phyloP scores from a whole-genome alignment of 768 basidiomycete species.

The Pholiota conissans region DNA sequence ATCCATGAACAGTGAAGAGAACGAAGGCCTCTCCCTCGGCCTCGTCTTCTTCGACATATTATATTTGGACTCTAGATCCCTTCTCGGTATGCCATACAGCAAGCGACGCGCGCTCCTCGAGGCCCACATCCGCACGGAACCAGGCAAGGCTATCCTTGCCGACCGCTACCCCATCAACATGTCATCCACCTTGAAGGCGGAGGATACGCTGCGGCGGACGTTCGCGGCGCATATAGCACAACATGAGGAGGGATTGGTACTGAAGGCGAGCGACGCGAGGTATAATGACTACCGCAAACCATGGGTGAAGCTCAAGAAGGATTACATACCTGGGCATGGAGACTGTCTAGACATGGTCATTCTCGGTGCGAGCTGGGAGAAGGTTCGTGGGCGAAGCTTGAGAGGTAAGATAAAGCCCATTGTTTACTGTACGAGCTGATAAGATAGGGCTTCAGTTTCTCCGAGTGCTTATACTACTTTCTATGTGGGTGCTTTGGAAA shows the following conservation, averaged over 20 bases:
- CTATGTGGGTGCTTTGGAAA: constrained; percentile 69
- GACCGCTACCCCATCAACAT: constrained; percentile 51
- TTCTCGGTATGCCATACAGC: constrained; percentile 57
- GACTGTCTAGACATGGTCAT: constrained; percentile 81
- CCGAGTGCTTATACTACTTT: constrained; percentile 77
- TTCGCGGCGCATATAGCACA: constrained; percentile 55
- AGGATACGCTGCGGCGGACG: constrained; percentile 32
- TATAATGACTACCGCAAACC: constrained; percentile 67
- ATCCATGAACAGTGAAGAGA: constrained; percentile 33
- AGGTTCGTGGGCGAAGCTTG: constrained; percentile 72
- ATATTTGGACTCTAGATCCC: constrained; percentile 57
- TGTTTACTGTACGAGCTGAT: background rate
- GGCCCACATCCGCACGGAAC: constrained; percentile 45
- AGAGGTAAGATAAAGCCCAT: constrained; percentile 47
- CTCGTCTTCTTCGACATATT: constrained; percentile 90
- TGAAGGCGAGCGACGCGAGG: constrained; percentile 68
- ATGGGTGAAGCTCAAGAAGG: constrained; percentile 89
- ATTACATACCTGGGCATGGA: constrained; percentile 85
- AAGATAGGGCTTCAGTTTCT: constrained; percentile 46
- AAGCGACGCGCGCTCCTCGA: constrained; percentile 65
- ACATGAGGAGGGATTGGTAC: constrained; percentile 68
- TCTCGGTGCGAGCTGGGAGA: constrained; percentile 80
- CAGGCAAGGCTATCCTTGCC: constrained; percentile 66
- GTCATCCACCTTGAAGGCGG: constrained; percentile 13
- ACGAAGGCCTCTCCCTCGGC: constrained; percentile 57